These are phyloP conservation scores for Fraxinus quadrangulata DNA, from an alignment of 257 asterid species.

Conservation along the genomic window DNA sequence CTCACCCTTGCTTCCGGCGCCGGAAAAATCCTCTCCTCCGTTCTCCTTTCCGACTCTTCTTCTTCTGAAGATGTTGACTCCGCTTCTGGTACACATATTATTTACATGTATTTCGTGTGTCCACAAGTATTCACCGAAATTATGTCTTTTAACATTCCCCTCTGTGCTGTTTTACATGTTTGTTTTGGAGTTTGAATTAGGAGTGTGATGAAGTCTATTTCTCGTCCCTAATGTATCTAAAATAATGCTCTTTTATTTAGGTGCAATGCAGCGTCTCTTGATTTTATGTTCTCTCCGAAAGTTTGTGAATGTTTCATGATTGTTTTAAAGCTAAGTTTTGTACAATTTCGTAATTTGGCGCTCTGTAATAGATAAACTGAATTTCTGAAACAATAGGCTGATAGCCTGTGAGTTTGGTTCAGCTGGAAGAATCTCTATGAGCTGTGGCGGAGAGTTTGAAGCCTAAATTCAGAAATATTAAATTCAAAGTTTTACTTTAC, in stretches of 20 bases:
- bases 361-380: background rate
- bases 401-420: background rate
- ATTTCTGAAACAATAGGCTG: background rate
- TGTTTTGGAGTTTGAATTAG: too few species aligned
- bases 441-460: background rate
- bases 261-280: background rate
- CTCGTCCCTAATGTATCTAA: too few species aligned
- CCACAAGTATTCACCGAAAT: background rate
- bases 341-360: background rate
- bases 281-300: too few species aligned
- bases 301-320: background rate
- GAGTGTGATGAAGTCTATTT: too few species aligned
- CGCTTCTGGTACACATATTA: conserved; percentile 35
- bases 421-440: background rate
- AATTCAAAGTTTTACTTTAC: background rate
- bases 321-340: background rate
- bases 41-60: conserved; percentile 51
- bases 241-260: too few species aligned
- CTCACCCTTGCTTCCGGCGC: conserved; percentile 70
- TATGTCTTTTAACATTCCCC: background rate
- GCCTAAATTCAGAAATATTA: background rate
- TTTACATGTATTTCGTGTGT: background rate
- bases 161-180: background rate
- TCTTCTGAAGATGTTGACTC: conserved; percentile 46
- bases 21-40: conserved; percentile 55